Conservation (phyloP, 208 protist genomes). For the Porcisia deanei region DNA sequence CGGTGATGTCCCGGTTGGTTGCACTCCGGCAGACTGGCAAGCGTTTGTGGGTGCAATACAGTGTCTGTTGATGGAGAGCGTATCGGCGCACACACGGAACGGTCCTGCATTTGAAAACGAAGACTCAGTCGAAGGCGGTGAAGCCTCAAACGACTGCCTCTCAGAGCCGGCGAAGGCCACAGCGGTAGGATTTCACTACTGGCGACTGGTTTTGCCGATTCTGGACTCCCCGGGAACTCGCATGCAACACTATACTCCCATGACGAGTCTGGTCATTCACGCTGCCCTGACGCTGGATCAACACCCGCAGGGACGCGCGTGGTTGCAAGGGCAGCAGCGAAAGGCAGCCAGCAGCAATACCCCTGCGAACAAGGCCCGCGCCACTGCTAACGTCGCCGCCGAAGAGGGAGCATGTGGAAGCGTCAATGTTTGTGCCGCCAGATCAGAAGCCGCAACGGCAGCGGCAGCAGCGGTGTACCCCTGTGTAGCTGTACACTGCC, state of each 20-base stretch:
- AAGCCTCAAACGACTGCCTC: neutral
- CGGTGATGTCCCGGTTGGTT: slow-evolving; percentile 3
- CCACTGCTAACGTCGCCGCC: neutral
- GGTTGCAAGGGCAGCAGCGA: slow-evolving; percentile 5
- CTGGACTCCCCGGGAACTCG: slow-evolving; percentile 21
- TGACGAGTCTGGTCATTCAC: slow-evolving; percentile 30
- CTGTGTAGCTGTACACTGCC: slow-evolving; percentile 69
- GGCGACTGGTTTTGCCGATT: slow-evolving; percentile 38
- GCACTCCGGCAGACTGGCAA: slow-evolving; percentile 5
- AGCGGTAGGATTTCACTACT: slow-evolving; percentile 16
- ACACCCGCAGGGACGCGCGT: neutral
- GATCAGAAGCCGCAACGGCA: too few species aligned
- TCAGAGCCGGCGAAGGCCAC: neutral
- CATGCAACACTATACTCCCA: slow-evolving; percentile 21
- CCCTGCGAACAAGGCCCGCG: neutral
- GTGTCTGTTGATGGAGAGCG: slow-evolving; percentile 18
- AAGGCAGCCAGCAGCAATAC: neutral
- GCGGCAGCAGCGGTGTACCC: slow-evolving; percentile 7
- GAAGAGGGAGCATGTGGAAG: neutral
- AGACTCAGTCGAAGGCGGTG: neutral
- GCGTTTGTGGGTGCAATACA: slow-evolving; percentile 11
- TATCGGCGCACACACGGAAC: neutral
- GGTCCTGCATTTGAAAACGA: neutral
- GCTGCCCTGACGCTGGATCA: slow-evolving; percentile 20
- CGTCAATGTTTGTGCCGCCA: neutral